Base-by-base conservation (phyloP, 129 eudicot species). In the Silybum marianum region DNA sequence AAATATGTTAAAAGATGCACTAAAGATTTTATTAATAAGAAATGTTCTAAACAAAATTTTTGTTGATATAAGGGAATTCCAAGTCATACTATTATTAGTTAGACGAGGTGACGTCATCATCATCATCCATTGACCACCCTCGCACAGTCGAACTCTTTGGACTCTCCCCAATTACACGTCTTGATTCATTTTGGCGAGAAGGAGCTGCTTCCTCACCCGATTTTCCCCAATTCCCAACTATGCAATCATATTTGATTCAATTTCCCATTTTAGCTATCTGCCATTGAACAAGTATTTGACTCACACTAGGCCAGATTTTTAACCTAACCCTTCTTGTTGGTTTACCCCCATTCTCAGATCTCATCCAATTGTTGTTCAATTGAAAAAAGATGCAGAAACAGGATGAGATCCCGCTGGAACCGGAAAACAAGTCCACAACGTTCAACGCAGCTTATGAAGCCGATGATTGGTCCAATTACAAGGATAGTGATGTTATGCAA, bases 401-500 rank as follows among this genome's bases (percentile, higher is more conserved):
- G 80, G 95, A 90, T 24, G 97, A 84, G 75, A 81, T 85, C 51
- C 90, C 76, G 13, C 83, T 62, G 71, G 90, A 85, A 73, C 83
- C 89, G 21, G 87, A 86, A 82, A 54, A 70, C 13, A 93, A 90
- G 65, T 74, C 85, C 51, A 34, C 86, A 58, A 32, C 89, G 28
- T 79, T 89, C 80, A 76, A n/a, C n/a, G n/a, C n/a, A n/a, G n/a
- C n/a, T n/a, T n/a, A n/a, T n/a, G n/a, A 42, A 68, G 83, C 76
- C 46, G 46, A 75, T 83, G 90, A 90, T 78, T 92, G 97, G 98
- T 88, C 78, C 71, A 86, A 85, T 80, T 80, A 86, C 75, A 89
- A 86, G 87, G 98, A 95, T 72, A 85, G 89, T 84, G 98, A 92
- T 67, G 91, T 95, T 81, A 88, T 90, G 92, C 91, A 78, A 83